A percentile compares a stretch with the other conserved stretches of the same genome.
Evolutionary conservation across 495 filamentous ascomycete genomes (phyloP).

Genomic region (Penicillium canescens): DNA sequence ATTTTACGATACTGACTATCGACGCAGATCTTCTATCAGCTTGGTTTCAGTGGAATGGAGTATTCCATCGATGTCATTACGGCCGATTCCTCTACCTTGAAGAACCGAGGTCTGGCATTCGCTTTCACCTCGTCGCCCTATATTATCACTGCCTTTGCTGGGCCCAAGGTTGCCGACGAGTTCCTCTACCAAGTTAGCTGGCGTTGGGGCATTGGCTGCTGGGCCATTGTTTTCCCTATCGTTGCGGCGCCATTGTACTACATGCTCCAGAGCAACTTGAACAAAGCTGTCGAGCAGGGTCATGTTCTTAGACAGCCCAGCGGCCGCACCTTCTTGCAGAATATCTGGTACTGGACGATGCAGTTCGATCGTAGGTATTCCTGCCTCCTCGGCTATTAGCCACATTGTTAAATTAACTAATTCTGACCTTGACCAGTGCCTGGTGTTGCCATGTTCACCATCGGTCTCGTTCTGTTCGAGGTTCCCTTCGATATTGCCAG

Average conservation of each 20-base stretch:
- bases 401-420: too few species aligned
- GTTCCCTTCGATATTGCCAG: slow-evolving; percentile 50
- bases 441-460: slow-evolving; percentile 54
- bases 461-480: slow-evolving; percentile 57
- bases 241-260: slow-evolving; percentile 43
- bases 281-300: slow-evolving; percentile 46
- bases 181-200: slow-evolving; percentile 47
- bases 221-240: slow-evolving; percentile 54
- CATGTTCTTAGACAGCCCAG: slow-evolving; percentile 28
- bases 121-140: slow-evolving; percentile 56
- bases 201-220: slow-evolving; percentile 60
- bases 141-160: slow-evolving; percentile 55
- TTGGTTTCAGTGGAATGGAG: slow-evolving; percentile 49
- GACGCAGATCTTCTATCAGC: slow-evolving; percentile 43
- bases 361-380: slow-evolving; percentile 13
- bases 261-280: slow-evolving; percentile 47
- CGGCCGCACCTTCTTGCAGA: slow-evolving; percentile 8
- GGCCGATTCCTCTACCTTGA: slow-evolving; percentile 57
- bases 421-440: not conserved
- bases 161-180: slow-evolving; percentile 39
- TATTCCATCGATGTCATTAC: slow-evolving; percentile 54
- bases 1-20: not conserved
- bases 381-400: too few species aligned
- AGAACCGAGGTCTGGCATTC: slow-evolving; percentile 54
- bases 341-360: slow-evolving; percentile 6